Evolutionary conservation across 306 rosid species (phyloP).

Genomic region (Pyrus pyrifolia): DNA sequence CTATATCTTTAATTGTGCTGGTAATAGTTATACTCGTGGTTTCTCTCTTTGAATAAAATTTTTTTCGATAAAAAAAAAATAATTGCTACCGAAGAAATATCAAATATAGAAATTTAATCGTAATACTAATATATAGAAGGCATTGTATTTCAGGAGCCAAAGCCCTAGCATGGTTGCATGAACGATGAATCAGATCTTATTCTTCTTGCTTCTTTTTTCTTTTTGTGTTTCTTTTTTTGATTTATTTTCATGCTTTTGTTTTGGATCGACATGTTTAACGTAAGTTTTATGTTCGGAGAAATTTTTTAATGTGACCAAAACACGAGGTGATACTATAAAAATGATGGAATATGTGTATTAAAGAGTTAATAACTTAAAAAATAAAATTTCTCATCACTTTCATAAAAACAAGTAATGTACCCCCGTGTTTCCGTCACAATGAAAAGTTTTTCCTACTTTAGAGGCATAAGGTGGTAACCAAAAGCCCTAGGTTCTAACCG

Average conservation of each 20-base stretch:
- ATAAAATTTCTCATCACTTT: too few relatives aligned
- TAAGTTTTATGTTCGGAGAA: slow-evolving; percentile 11
- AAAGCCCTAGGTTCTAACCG: background rate
- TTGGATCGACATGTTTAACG: slow-evolving; percentile 13
- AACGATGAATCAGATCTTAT: background rate
- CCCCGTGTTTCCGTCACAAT: too few relatives aligned
- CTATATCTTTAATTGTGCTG: too few relatives aligned
- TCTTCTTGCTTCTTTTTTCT: background rate
- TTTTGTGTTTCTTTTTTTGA: background rate
- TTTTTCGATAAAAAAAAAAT: too few relatives aligned
- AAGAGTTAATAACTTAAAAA: too few relatives aligned
- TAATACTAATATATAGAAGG: too few relatives aligned
- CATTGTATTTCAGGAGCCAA: background rate
- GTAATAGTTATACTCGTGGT: too few relatives aligned
- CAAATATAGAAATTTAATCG: background rate
- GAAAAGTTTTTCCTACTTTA: too few relatives aligned
- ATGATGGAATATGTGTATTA: too few relatives aligned
- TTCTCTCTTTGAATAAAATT: too few relatives aligned
- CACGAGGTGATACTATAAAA: fast-evolving
- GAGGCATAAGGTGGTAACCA: background rate
- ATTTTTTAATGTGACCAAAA: too few relatives aligned
- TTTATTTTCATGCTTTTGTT: background rate
- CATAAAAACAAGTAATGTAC: too few relatives aligned
- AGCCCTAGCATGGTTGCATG: background rate
- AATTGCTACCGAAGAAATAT: background rate